A percentile compares a stretch with the other conserved stretches of the same genome.
These are phyloP conservation scores for Lonicera japonica DNA, from an alignment of 129 eudicot species.

Conservation along the genomic window DNA sequence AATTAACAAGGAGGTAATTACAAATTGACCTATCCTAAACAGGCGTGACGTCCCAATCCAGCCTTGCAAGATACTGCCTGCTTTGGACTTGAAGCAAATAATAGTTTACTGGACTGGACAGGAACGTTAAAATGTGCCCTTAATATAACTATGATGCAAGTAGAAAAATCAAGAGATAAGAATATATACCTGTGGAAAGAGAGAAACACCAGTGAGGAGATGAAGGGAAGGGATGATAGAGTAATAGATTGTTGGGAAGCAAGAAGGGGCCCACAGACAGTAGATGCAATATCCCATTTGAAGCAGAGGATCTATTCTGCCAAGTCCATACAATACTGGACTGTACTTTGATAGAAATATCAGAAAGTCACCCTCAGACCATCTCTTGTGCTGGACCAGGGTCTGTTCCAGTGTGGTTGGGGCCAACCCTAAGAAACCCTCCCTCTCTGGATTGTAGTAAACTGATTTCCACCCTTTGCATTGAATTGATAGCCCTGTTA, in stretches of 20 bases:
- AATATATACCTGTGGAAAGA: conserved; percentile 65
- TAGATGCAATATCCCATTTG: conserved; percentile 55
- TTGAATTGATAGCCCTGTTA: conserved; percentile 79
- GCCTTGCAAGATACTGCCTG: too few relatives aligned
- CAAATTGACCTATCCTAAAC: too few relatives aligned
- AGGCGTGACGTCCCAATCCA: too few relatives aligned
- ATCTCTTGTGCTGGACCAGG: conserved; percentile 79
- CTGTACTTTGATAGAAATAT: conserved; percentile 65
- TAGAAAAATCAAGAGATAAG: background rate
- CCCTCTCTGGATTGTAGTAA: conserved; percentile 48
- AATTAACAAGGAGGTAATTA: too few relatives aligned
- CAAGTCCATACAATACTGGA: conserved; percentile 68
- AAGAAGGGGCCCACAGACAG: conserved; percentile 67
- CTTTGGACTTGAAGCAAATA: too few relatives aligned
- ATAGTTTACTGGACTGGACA: too few relatives aligned
- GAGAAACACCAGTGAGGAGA: conserved; percentile 50
- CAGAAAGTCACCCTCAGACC: conserved; percentile 85
- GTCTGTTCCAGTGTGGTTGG: conserved; percentile 60
- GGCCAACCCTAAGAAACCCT: conserved; percentile 65
- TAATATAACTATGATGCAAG: too few relatives aligned
- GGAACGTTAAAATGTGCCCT: too few relatives aligned
- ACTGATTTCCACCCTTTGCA: conserved; percentile 87
- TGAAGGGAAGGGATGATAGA: conserved; percentile 64
- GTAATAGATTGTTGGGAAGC: conserved; percentile 60
- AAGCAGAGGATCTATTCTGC: conserved; percentile 47